Conservation (phyloP, 331 rosid genomes). For the Malus hybrid region DNA sequence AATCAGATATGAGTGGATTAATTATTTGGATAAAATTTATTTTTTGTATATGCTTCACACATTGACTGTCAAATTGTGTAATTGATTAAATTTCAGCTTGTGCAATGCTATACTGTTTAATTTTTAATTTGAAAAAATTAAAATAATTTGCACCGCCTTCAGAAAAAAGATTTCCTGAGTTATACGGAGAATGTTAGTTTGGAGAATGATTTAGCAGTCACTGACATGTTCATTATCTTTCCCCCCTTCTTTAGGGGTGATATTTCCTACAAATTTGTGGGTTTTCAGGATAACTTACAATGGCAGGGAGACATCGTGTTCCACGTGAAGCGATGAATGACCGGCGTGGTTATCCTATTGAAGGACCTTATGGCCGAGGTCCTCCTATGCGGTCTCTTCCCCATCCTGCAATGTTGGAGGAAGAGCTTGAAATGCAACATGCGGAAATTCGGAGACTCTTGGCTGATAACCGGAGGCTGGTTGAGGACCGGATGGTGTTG, state of each 20-base stretch:
- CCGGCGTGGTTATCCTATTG: slow-evolving; percentile 38
- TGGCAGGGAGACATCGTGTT: slow-evolving; percentile 34
- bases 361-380: slow-evolving; percentile 30
- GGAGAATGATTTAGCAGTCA: not conserved
- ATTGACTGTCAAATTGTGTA: not conserved
- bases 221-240: not conserved
- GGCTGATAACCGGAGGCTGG: slow-evolving; percentile 63
- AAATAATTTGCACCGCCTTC: not conserved
- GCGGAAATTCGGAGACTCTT: slow-evolving; percentile 55
- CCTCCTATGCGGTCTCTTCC: slow-evolving; percentile 37
- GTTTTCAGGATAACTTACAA: slow-evolving; percentile 16
- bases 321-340: slow-evolving; percentile 29
- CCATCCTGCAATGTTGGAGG: slow-evolving; percentile 74
- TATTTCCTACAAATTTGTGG: not conserved
- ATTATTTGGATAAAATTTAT: not conserved
- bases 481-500: slow-evolving; percentile 58
- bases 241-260: not conserved
- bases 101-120: not conserved
- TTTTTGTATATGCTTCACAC: not conserved
- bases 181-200: not conserved
- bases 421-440: slow-evolving; percentile 66
- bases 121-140: not conserved
- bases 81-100: not conserved
- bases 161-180: not conserved
- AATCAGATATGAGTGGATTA: not conserved